Evolutionary conservation across 352 stramenopile species (phyloP).

Genomic region (Globisporangium takayamanum): DNA sequence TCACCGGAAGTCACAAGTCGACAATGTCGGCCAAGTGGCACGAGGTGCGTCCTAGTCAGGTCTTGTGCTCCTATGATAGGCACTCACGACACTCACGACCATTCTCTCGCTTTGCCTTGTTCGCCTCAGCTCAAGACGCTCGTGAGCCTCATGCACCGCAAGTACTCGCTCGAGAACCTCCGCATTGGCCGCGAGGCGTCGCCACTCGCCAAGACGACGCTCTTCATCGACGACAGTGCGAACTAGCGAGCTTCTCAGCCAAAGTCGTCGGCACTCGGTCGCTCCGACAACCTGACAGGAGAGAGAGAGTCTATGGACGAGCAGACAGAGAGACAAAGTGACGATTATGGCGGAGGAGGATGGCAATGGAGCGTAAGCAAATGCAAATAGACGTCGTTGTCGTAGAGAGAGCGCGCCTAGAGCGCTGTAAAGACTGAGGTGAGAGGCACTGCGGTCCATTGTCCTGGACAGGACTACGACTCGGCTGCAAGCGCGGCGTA

Average conservation of each 20-base stretch:
- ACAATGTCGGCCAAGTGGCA: conserved; percentile 83
- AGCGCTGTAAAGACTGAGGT: too few relatives aligned
- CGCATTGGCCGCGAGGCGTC: conserved; percentile 43
- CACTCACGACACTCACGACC: background rate
- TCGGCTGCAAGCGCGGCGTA: conserved; percentile 43
- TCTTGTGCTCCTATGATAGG: background rate
- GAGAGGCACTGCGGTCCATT: too few relatives aligned
- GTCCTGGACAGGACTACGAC: background rate
- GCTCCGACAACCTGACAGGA: too few relatives aligned
- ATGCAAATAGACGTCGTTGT: too few relatives aligned
- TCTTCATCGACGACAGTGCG: conserved; percentile 35
- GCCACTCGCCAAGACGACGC: conserved; percentile 30
- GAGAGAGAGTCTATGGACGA: too few relatives aligned
- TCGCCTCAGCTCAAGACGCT: conserved; percentile 63
- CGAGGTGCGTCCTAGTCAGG: conserved; percentile 26
- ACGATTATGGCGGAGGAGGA: too few relatives aligned
- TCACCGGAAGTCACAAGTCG: conserved; percentile 68
- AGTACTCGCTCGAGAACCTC: conserved; percentile 78
- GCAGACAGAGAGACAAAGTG: too few relatives aligned
- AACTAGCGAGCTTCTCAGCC: background rate
- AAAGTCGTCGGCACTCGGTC: background rate
- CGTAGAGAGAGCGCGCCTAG: too few relatives aligned
- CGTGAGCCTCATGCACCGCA: conserved; percentile 77
- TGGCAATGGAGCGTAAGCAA: too few relatives aligned
- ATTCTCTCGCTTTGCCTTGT: background rate